A percentile compares a stretch with the other conserved stretches of the same genome.
Evolutionary conservation across 2,329 filamentous ascomycete species (phyloP).

Genomic region (Trichoderma koningii): DNA sequence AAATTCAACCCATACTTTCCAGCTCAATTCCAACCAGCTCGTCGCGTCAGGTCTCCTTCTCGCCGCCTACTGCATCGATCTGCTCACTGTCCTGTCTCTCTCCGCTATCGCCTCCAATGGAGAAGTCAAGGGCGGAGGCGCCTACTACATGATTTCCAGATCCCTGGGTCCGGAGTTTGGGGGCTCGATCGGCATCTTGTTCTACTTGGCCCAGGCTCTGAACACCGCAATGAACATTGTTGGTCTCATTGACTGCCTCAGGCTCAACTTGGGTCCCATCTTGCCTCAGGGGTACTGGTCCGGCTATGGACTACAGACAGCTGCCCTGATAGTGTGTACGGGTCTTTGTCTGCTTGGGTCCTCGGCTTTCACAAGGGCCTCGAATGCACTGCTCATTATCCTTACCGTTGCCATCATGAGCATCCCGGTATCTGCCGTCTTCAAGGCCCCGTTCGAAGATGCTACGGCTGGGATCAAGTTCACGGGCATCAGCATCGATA

Average conservation of each 20-base stretch:
- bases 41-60: conserved; percentile 64
- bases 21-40: background rate
- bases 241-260: conserved; percentile 79
- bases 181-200: conserved; percentile 82
- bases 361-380: conserved; percentile 76
- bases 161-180: conserved; percentile 87
- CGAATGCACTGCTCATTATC: conserved; percentile 72
- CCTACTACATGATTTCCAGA: conserved; percentile 85
- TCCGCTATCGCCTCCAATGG: conserved; percentile 90
- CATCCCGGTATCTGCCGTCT: conserved; percentile 75
- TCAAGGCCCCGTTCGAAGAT: conserved; percentile 68
- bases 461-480: conserved; percentile 67
- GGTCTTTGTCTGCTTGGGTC: conserved; percentile 77
- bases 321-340: conserved; percentile 71
- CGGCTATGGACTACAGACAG: conserved; percentile 73
- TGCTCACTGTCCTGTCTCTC: conserved; percentile 82
- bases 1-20: background rate
- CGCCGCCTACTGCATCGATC: conserved; percentile 75
- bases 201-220: conserved; percentile 86
- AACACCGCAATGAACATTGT: conserved; percentile 88
- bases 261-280: conserved; percentile 68
- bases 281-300: conserved; percentile 75
- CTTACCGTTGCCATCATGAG: conserved; percentile 74
- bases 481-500: conserved; percentile 72
- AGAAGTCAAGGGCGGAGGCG: conserved; percentile 82